Conservation (phyloP, 495 filamentous ascomycete genomes). For the Podospora sp. region DNA sequence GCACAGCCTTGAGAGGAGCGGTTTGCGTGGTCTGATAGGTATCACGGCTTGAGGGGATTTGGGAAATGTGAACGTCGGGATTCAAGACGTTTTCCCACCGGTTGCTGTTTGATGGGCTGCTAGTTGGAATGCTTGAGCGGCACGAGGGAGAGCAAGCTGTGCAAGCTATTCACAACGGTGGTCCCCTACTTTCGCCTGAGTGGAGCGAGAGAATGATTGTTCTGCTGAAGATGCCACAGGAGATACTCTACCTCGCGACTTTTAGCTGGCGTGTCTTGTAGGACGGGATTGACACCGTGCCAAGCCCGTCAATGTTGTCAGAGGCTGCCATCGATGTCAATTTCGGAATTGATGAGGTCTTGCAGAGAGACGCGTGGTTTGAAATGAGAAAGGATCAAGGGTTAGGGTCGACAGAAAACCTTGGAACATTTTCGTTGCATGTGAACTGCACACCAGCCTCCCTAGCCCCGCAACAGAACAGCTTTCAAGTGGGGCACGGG, state of each 20-base stretch:
- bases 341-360: no score
- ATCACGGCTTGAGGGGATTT: neutral
- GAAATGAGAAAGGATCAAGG: neutral
- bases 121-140: neutral
- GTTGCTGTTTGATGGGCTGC: neutral
- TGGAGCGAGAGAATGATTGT: no score
- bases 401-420: neutral
- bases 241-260: no score
- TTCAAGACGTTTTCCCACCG: neutral
- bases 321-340: constrained; percentile 28
- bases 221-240: no score
- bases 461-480: neutral
- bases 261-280: no score
- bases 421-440: neutral
- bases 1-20: neutral
- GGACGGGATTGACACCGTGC: no score
- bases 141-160: neutral
- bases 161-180: neutral
- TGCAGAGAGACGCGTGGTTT: no score
- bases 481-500: neutral
- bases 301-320: constrained; percentile 26
- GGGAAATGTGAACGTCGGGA: neutral
- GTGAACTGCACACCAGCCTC: neutral
- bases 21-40: neutral
- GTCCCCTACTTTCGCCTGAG: no score